These are phyloP conservation scores for Carex parvula DNA, from an alignment of 176 grass and related monocot genomes.

Conservation along the genomic window DNA sequence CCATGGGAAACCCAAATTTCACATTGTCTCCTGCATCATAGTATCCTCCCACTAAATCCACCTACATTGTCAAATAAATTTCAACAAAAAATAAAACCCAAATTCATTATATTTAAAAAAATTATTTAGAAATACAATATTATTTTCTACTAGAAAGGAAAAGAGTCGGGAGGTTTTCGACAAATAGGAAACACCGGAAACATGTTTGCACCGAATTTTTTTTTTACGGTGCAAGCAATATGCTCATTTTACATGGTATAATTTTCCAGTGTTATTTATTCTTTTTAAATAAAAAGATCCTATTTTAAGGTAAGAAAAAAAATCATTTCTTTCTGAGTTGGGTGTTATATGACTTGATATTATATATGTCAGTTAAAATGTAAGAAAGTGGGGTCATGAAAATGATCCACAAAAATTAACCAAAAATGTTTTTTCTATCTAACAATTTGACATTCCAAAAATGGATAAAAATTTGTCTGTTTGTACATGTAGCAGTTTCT, in stretches of 20 bases:
- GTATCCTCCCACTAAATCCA: conserved; percentile 84
- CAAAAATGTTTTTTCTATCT: neutral
- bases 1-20: conserved; percentile 97
- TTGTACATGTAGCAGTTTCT: neutral
- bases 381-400: neutral
- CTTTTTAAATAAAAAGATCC: too few species aligned
- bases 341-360: neutral
- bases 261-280: too few species aligned
- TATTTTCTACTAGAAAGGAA: too few species aligned
- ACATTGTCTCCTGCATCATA: conserved; percentile 93
- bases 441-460: neutral
- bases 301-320: too few species aligned
- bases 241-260: too few species aligned
- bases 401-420: neutral
- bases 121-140: too few species aligned
- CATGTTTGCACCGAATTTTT: too few species aligned
- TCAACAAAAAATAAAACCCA: neutral
- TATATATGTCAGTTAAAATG: neutral
- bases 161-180: too few species aligned
- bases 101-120: neutral
- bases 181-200: too few species aligned
- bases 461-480: neutral
- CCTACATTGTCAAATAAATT: conserved; percentile 34
- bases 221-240: too few species aligned
- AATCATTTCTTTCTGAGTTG: neutral